These are phyloP conservation scores for Pseudocercospora musae DNA, from an alignment of 2,329 filamentous ascomycete genomes.

Conservation along the genomic window DNA sequence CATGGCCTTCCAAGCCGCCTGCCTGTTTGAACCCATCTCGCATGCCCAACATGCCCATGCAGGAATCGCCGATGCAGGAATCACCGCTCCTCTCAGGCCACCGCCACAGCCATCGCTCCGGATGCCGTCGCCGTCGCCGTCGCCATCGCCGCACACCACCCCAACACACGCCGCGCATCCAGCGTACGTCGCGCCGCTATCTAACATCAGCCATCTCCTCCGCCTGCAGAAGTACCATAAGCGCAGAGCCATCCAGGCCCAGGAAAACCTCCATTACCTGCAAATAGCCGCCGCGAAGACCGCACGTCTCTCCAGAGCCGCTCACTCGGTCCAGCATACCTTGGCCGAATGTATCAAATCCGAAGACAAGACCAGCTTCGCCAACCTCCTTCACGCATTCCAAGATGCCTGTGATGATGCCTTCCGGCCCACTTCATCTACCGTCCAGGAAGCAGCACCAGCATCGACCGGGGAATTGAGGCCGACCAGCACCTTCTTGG, in stretches of 20 bases:
- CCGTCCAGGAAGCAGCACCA: conserved; percentile 55
- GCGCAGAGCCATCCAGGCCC: conserved; percentile 70
- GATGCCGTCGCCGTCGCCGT: background rate
- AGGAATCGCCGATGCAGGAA: conserved; percentile 3
- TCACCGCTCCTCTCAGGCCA: conserved; percentile 10
- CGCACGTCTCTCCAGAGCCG: conserved; percentile 69
- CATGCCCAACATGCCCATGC: conserved; percentile 5
- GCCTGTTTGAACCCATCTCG: conserved; percentile 14
- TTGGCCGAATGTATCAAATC: conserved; percentile 74
- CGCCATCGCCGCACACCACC: background rate
- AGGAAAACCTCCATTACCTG: conserved; percentile 69
- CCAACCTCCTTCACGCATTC: conserved; percentile 70
- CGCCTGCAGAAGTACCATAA: conserved; percentile 77
- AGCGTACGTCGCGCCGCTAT: conserved; percentile 41
- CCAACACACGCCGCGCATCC: conserved; percentile 3
- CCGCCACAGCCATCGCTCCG: conserved; percentile 9
- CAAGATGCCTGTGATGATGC: conserved; percentile 71
- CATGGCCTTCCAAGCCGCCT: conserved; percentile 23
- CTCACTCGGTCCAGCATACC: conserved; percentile 70
- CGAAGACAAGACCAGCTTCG: conserved; percentile 76
- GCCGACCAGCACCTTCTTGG: conserved; percentile 45
- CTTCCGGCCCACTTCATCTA: conserved; percentile 56
- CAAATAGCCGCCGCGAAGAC: conserved; percentile 72
- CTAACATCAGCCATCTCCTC: conserved; percentile 75
- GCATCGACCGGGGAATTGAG: conserved; percentile 60